phyloP scores from a whole-genome alignment of 2,329 filamentous ascomycete species.

The Aspergillus pseudonomiae region DNA sequence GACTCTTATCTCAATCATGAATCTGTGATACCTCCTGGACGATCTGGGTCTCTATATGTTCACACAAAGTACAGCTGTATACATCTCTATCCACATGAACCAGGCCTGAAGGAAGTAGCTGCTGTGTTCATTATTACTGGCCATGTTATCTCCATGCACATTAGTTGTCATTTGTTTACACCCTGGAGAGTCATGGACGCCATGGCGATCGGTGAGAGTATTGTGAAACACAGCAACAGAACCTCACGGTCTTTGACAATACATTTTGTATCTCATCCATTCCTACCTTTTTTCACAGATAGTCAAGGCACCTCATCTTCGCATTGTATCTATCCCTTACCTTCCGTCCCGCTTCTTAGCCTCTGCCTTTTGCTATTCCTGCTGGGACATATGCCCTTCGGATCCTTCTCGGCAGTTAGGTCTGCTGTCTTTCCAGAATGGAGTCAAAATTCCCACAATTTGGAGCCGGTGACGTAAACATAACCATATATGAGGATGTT shows the following conservation, averaged over 20 bases:
- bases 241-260: background rate
- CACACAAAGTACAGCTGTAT: background rate
- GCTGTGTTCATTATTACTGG: background rate
- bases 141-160: background rate
- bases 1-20: no score
- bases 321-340: background rate
- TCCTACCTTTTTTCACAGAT: background rate
- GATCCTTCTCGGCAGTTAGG: conserved; percentile 1
- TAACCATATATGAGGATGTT: conserved; percentile 40
- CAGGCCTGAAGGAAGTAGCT: background rate
- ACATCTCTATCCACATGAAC: no score
- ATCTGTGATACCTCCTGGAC: background rate
- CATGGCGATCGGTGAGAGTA: background rate
- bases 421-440: background rate
- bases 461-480: conserved; percentile 43
- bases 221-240: conserved; percentile 1
- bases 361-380: background rate
- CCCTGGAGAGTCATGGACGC: background rate
- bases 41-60: background rate
- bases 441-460: conserved; percentile 38
- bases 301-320: background rate
- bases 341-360: background rate
- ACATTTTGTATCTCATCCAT: background rate
- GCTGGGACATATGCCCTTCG: background rate
- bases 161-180: background rate